Percentiles rank a stretch among this genome's conserved stretches.
Conservation (phyloP, 805 yeast genomes). For the Wickerhamiella bombiphila region DNA sequence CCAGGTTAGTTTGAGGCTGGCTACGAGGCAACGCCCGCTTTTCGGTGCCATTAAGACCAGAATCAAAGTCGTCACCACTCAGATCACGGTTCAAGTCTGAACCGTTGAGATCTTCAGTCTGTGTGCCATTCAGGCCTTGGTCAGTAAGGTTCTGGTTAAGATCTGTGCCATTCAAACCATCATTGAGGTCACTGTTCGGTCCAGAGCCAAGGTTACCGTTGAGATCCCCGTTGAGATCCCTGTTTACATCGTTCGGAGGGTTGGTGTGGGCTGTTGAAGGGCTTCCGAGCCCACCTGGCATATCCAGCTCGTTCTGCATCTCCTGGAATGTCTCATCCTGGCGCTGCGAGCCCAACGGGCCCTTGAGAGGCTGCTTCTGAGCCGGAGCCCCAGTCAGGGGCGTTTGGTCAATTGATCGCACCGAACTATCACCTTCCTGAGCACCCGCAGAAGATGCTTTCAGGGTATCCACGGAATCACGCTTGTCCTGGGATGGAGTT, state of each 20-base stretch:
- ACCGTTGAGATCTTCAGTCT: too few species aligned
- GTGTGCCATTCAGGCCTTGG: too few species aligned
- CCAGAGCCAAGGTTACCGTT: not conserved
- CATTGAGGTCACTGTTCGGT: too few species aligned
- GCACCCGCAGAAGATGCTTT: too few species aligned
- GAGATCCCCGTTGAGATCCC: not conserved
- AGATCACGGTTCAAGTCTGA: too few species aligned
- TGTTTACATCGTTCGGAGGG: not conserved
- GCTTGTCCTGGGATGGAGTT: too few species aligned
- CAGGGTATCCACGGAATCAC: too few species aligned
- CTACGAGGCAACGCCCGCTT: slow-evolving; percentile 9
- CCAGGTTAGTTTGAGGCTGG: slow-evolving; percentile 14
- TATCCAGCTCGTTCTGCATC: slow-evolving; percentile 7
- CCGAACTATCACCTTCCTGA: not conserved
- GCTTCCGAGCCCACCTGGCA: slow-evolving; percentile 8
- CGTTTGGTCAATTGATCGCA: not conserved
- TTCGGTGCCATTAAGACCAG: not conserved
- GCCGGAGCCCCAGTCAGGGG: not conserved
- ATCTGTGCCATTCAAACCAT: too few species aligned
- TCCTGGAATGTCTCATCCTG: slow-evolving; percentile 1
- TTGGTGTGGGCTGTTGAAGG: not conserved
- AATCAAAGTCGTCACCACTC: not conserved
- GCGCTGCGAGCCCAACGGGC: not conserved
- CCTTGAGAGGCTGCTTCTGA: too few species aligned
- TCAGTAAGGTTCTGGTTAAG: too few species aligned